A percentile compares a stretch with the other conserved stretches of the same genome.
Conservation (phyloP, 306 rosid species). For the Pterocarpus santalinus region DNA sequence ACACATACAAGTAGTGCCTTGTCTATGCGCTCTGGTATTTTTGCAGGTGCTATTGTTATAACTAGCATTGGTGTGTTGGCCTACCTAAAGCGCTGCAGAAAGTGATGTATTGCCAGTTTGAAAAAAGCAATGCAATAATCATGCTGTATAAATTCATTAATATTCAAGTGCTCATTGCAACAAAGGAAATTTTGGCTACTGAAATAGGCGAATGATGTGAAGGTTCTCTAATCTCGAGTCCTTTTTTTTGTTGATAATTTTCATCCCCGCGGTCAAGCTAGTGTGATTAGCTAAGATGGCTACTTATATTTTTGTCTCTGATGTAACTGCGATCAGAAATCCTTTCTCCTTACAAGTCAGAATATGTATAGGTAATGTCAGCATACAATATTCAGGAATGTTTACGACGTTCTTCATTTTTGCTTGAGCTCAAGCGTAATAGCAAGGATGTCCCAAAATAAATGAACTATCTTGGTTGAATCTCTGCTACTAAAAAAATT, state of each 20-base stretch:
- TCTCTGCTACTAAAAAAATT: neutral
- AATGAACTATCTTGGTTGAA: neutral
- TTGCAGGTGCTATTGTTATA: conserved; percentile 70
- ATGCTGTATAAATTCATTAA: conserved; percentile 35
- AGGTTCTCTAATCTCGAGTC: conserved; percentile 33
- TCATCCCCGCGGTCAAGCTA: conserved; percentile 1
- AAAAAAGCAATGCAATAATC: conserved; percentile 1
- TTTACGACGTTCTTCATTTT: neutral
- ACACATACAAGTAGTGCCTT: conserved; percentile 46
- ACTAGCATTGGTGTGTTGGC: conserved; percentile 68
- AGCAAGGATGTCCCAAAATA: conserved; percentile 2
- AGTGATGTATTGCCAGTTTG: conserved; percentile 41
- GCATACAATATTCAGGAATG: conserved; percentile 19
- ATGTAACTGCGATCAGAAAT: conserved; percentile 39
- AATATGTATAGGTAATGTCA: conserved; percentile 40
- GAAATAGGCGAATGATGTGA: conserved; percentile 31
- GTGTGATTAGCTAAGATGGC: conserved; percentile 33
- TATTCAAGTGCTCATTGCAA: conserved; percentile 11
- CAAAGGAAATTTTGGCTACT: conserved; percentile 37
- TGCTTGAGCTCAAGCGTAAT: conserved; percentile 8
- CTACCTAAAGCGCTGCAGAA: conserved; percentile 75
- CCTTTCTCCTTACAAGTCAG: conserved; percentile 32
- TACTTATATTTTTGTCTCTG: conserved; percentile 24
- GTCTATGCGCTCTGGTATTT: conserved; percentile 54
- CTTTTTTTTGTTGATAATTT: conserved; percentile 22